phyloP scores from a whole-genome alignment of 2,329 filamentous ascomycete species.

The Fusarium irregulare region DNA sequence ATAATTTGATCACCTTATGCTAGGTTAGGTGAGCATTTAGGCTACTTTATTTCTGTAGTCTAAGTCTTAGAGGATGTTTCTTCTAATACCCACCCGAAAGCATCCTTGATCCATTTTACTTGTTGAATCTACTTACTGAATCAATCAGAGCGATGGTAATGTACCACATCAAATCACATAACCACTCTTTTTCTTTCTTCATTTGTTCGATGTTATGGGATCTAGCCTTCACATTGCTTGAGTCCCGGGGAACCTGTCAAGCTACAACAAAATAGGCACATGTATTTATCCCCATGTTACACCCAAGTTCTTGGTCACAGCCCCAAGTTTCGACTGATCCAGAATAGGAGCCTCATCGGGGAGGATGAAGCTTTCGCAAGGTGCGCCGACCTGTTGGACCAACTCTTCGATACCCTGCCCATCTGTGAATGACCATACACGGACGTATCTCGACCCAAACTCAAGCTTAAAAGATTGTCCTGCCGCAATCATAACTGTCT shows the following conservation, averaged over 20 bases:
- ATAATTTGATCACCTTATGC: too few relatives aligned
- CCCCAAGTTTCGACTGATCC: not conserved
- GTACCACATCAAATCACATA: not conserved
- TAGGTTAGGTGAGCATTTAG: too few relatives aligned
- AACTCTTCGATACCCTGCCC: constrained; percentile 62
- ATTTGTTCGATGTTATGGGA: too few relatives aligned
- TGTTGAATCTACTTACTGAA: not conserved
- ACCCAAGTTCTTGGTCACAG: constrained; percentile 1
- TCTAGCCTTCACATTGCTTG: too few relatives aligned
- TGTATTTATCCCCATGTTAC: not conserved
- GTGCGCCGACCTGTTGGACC: constrained; percentile 52
- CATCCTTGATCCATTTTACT: not conserved
- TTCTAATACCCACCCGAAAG: not conserved
- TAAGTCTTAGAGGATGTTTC: too few relatives aligned
- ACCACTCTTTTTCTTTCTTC: not conserved
- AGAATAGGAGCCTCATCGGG: constrained; percentile 48
- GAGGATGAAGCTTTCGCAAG: constrained; percentile 51
- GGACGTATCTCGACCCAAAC: constrained; percentile 60
- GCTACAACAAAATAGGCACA: not conserved
- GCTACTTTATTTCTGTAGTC: too few relatives aligned
- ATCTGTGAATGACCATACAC: constrained; percentile 60
- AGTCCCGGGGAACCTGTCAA: not conserved
- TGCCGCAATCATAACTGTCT: constrained; percentile 61
- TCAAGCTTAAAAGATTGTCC: constrained; percentile 58
- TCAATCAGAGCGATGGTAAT: not conserved